Evolutionary conservation across 768 basidiomycete species (phyloP), one percentile per base, ranked within the genome.

Genomic region (Leucosporidium scottii): DNA sequence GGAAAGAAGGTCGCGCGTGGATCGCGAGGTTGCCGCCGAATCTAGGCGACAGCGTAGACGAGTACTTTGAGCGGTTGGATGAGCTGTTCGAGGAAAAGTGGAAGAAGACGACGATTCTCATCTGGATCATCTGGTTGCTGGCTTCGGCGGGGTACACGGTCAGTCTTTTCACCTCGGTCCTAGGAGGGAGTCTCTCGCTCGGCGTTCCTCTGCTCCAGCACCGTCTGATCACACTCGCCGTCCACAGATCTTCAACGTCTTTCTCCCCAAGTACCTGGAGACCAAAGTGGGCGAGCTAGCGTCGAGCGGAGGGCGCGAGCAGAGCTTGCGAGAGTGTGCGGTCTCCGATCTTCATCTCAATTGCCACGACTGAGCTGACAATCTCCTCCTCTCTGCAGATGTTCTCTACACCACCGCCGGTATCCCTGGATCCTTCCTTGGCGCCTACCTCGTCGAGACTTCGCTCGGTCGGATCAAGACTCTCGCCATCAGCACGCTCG

Each of bases 181-280:
- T 34, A 4, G 10, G 34, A 34, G 34, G 34, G 10, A 34, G 34
- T 10, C 10, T 10, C 34, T 34, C 34, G n/a, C 34, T 34, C 34
- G 34, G 34, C 10, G 34, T 34, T 10, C n/a, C n/a, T n/a, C n/a
- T n/a, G n/a, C n/a, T n/a, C n/a, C n/a, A n/a, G n/a, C n/a, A n/a
- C n/a, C n/a, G n/a, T n/a, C n/a, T n/a, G n/a, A n/a, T n/a, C n/a
- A 10, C 34, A 4, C 34, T 34, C 34, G 5, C 10, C 34, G 5
- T 34, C 88, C 85, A 0, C 91, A 86, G 74, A 91, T 94, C 86
- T 93, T 94, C 78, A 94, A 93, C 75, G 90, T 92, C 31, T 94
- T 85, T 75, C 82, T 93, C 25, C 92, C 92, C 0, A 93, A 90
- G 75, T 80, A 93, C 17, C 79, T 94, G 48, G 92, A 94, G 79